Base-by-base conservation (phyloP, 805 yeast species). In the Candida sphagnicola region DNA sequence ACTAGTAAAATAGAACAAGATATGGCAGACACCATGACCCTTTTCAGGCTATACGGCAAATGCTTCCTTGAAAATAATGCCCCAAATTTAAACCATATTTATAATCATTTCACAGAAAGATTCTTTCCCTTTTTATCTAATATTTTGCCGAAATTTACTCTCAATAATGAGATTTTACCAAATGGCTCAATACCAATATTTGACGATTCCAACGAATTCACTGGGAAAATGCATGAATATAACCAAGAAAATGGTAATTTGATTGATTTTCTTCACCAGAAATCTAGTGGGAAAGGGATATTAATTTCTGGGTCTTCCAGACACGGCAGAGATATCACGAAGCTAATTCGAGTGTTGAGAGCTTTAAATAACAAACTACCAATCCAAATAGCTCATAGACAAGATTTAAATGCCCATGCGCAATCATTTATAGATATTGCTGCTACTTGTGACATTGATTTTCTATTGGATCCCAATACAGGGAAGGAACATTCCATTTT, bases 251-350 rank as follows among this genome's bases (percentile, higher is more conserved):
- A 43, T n/a, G 50, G 47, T 2, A 44, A 53, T 32, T 23, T 39
- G 13, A 60, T 75, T 37, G 71, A 73, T 45, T 62, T 72, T 31
- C 54, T 75, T 18, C 69, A 71, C 50, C 40, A 48, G 18, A 39
- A 45, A 28, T 40, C 51, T 29, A 50, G 53, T 29, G 69, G 67
- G 1, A 53, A 40, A 35, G 70, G 70, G 4, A 54, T 65, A 33
- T 68, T 62, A 2, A 37, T 65, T 35, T 55, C 67, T 3, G 48
- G 60, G 4, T 38, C 50, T 1, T 59, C 60, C 33, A 30, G 31
- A 8, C 65, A 59, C 44, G 35, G 59, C 2, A 48, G 51, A 8
- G 50, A 46, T 34, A 37, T 52, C 4, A 24, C 51, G 5, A 38
- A 55, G 28, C 47, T 65, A 14, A 50, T 65, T 17, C 53, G 53